Evolutionary conservation across 257 asterid species (phyloP), one percentile per base, ranked within the genome.

Genomic region (Coffea canephora): DNA sequence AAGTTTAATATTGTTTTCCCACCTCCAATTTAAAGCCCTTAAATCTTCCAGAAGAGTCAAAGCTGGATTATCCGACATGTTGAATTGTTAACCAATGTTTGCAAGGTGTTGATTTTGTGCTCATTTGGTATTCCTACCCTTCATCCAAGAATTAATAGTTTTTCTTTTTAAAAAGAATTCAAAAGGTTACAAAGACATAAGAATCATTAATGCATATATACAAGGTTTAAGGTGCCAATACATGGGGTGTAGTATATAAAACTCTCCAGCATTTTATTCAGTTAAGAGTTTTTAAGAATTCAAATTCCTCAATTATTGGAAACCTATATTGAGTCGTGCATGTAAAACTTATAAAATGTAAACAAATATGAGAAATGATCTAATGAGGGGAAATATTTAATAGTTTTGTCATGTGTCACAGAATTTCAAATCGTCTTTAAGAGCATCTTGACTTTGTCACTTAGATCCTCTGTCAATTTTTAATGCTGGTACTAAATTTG

Each of bases 1-100:
- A 14, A 36, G 27, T 46, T 50, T 69, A 52, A 50, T 12, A 59
- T 3, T 2, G 39, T 75, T 59, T 88, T 93, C 25, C 19, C 8
- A 4, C 64, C 64, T 18, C 64, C 64, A 55, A 18, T 55, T 19
- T 18, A 19, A 55, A 16, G 64, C 64, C 8, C 9, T 1, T 55
- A 18, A 55, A 55, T 6, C 25, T 52, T 52, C 57, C 57, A 1
- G 19, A 52, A 13, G 19, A 2, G 15, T 52, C 14, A 12, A 13
- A 52, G 57, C 64, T 55, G 64, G n/a, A 55, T 55, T 18, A 18
- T 19, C 25, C 64, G 5, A 55, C 9, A 55, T 55, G 25, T 18
- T 55, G 31, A 61, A 3, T 61, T 55, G 64, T 18, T 55, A 12
- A 61, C 8, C 23, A 61, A n/a, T 61, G 34, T 61, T 61, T 61